Conservation (phyloP, 805 yeast genomes). For the Candida ulmi region DNA sequence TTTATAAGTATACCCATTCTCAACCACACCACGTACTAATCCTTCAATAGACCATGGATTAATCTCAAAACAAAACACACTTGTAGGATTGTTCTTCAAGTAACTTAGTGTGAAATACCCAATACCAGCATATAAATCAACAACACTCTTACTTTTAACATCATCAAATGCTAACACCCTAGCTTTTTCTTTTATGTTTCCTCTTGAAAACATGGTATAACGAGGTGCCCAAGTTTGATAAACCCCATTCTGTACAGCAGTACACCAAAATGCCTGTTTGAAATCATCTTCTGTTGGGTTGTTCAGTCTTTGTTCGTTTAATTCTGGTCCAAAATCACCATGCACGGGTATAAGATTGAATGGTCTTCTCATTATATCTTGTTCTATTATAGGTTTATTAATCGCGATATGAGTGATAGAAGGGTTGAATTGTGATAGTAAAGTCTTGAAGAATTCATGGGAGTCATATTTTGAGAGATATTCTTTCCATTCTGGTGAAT, state of each 20-base stretch:
- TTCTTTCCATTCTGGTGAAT: constrained; percentile 28
- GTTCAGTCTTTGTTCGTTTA: constrained; percentile 20
- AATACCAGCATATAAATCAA: constrained; percentile 79
- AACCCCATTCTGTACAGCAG: constrained; percentile 64
- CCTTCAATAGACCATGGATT: constrained; percentile 85
- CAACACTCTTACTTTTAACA: constrained; percentile 37
- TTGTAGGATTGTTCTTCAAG: constrained; percentile 44
- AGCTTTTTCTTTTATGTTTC: constrained; percentile 77
- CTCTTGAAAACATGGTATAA: constrained; percentile 84
- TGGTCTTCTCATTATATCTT: constrained; percentile 61
- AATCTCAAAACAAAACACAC: constrained; percentile 72
- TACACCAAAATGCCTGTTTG: constrained; percentile 63
- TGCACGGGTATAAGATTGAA: constrained; percentile 49
- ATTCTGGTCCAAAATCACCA: constrained; percentile 60
- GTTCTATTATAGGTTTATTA: constrained; percentile 57
- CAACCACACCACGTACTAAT: constrained; percentile 45
- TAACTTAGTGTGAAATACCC: constrained; percentile 80
- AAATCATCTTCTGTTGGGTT: constrained; percentile 42
- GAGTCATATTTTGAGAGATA: constrained; percentile 14
- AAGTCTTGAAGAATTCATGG: constrained; percentile 12
- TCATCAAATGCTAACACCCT: constrained; percentile 44
- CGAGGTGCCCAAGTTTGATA: constrained; percentile 79
- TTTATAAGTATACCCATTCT: constrained; percentile 36
- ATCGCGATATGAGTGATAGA: constrained; percentile 58
- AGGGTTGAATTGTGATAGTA: constrained; percentile 16